Conservation (phyloP, 257 asterid species). For the Scutellaria minor region DNA sequence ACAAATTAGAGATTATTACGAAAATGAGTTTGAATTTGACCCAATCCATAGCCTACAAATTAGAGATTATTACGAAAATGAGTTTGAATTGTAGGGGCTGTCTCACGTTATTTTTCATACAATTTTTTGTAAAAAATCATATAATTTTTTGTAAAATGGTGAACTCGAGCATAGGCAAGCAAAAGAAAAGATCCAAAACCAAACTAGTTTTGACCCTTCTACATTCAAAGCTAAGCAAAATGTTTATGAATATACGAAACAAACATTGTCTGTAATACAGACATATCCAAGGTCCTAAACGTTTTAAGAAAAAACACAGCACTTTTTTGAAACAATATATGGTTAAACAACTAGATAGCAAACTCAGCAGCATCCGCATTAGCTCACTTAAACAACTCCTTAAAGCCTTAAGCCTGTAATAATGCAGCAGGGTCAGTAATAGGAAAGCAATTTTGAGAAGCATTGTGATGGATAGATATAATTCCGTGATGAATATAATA, state of each 20-base stretch:
- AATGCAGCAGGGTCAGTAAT: slow-evolving; percentile 15
- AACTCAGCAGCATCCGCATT: slow-evolving; percentile 38
- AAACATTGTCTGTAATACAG: slow-evolving; percentile 29
- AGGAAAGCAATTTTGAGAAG: background rate
- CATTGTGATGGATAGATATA: background rate
- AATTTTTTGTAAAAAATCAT: too few species aligned
- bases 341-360: slow-evolving; percentile 37
- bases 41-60: too few species aligned
- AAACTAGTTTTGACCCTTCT: slow-evolving; percentile 30
- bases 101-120: too few species aligned
- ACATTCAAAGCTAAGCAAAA: slow-evolving; percentile 43
- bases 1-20: too few species aligned
- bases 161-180: background rate
- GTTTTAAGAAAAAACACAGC: slow-evolving; percentile 20
- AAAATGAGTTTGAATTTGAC: too few species aligned
- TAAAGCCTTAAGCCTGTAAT: slow-evolving; percentile 42
- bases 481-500: background rate
- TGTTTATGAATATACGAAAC: slow-evolving; percentile 35
- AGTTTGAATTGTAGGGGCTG: too few species aligned
- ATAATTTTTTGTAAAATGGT: too few species aligned
- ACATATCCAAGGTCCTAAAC: slow-evolving; percentile 46
- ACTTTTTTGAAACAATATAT: slow-evolving; percentile 25
- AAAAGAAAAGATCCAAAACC: slow-evolving; percentile 25
- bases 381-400: slow-evolving; percentile 40
- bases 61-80: too few species aligned